phyloP scores from a whole-genome alignment of 2,329 filamentous ascomycete species.

The Trichoderma sp. region DNA sequence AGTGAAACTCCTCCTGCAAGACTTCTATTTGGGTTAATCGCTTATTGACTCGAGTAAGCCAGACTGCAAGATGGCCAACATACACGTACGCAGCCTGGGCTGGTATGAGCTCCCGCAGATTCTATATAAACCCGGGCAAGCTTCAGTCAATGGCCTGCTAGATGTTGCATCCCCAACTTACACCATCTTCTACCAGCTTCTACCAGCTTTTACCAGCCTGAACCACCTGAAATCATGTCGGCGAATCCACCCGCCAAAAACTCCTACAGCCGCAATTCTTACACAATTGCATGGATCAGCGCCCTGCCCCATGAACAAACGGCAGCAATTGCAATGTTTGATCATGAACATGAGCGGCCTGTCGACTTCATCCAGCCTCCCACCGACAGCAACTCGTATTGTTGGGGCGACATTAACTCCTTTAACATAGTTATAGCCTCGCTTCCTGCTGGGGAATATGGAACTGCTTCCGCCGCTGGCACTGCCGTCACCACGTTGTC shows the following conservation, averaged over 20 bases:
- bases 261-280: neutral
- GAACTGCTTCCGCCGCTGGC: constrained; percentile 20
- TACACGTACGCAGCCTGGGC: neutral
- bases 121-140: neutral
- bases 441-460: constrained; percentile 23
- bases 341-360: constrained; percentile 25
- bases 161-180: neutral
- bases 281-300: constrained; percentile 28
- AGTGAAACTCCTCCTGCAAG: neutral
- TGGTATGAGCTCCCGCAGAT: neutral
- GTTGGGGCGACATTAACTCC: constrained; percentile 25
- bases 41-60: neutral
- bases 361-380: neutral
- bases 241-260: neutral
- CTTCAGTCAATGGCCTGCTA: neutral
- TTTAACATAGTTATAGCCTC: constrained; percentile 30
- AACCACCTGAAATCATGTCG: neutral
- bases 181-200: too few relatives aligned
- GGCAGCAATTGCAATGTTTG: constrained; percentile 31
- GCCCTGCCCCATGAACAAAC: constrained; percentile 31
- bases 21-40: neutral
- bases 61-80: neutral
- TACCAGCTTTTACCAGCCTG: neutral
- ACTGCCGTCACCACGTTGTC: constrained; percentile 19
- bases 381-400: constrained; percentile 28